Conservation (phyloP, 2,329 filamentous ascomycete species). For the Metarhizium anisopliae region DNA sequence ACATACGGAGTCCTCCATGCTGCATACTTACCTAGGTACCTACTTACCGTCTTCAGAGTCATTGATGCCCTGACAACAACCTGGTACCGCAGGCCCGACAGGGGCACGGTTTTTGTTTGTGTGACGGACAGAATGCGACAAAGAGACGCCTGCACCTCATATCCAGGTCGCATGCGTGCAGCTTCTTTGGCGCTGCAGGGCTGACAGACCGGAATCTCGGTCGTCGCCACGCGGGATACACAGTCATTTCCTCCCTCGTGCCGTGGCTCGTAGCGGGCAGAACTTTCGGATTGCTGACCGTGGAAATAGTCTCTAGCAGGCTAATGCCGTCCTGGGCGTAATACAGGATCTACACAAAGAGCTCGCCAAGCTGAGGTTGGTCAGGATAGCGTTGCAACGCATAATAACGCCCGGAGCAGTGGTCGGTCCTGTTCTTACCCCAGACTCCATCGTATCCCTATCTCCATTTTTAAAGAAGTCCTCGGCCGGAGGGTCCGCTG, state of each 20-base stretch:
- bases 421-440: background rate
- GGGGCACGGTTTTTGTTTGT: background rate
- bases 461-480: too few species aligned
- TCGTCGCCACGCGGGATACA: background rate
- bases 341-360: background rate
- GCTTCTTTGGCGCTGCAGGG: background rate
- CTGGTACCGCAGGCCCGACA: too few species aligned
- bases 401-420: background rate
- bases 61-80: too few species aligned
- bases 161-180: background rate
- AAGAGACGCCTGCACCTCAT: background rate
- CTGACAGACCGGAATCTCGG: background rate
- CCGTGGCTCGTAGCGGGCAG: background rate
- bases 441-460: background rate
- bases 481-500: too few species aligned
- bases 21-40: too few species aligned
- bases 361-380: background rate
- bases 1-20: too few species aligned
- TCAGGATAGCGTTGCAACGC: background rate
- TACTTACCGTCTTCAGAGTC: too few species aligned
- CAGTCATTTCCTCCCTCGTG: background rate
- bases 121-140: background rate
- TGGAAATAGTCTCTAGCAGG: background rate
- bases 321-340: background rate
- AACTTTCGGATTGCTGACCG: background rate